Base-by-base conservation (phyloP, 768 basidiomycete species). In the Collybiopsis confluens region DNA sequence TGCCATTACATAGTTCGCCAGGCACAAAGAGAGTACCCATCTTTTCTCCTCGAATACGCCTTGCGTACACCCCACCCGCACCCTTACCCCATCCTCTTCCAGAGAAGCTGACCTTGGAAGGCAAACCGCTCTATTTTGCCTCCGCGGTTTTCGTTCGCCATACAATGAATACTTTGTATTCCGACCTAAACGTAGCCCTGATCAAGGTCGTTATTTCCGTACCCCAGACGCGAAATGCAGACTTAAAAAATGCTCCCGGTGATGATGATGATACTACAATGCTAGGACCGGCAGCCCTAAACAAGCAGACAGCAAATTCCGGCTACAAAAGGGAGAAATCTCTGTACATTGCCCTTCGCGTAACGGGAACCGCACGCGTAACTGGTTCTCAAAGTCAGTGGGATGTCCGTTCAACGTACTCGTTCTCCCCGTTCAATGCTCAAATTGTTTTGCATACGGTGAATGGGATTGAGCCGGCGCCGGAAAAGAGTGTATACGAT, bases 381-480 rank as follows among this genome's bases (percentile, higher is more conserved):
- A 52, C 20, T 21, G 50, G 50, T 13, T 21, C 38, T 2, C 16
- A 18, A 6, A 35, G 50, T 8, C 38, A 52, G 23, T 52, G 50
- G 50, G 50, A 52, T 26, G 50, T 52, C 16, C 27, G 28, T 23
- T 52, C 50, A 3, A 52, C 50, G 15, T 52, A 52, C 26, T 28
- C 38, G 1, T 52, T 52, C n/a, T 52, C 50, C 4, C 38, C 38
- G 15, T 41, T 52, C 20, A 30, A 24, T 3, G 50, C 26, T 4
- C 23, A 30, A 20, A 42, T 52, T 15, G n/a, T 41, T 8, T n/a
- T 23, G 8, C 50, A 52, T 24, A 42, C 38, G 4, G 50, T 52
- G 37, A 52, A 52, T 21, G 37, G 38, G 18, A 52, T 52, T 4
- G 50, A 52, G 40, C 50, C 50, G 9, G 50, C 50, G 23, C 50